These are phyloP conservation scores for Hemisphaericaspora subhashii DNA, from an alignment of 1,139 yeast species.

Conservation along the genomic window DNA sequence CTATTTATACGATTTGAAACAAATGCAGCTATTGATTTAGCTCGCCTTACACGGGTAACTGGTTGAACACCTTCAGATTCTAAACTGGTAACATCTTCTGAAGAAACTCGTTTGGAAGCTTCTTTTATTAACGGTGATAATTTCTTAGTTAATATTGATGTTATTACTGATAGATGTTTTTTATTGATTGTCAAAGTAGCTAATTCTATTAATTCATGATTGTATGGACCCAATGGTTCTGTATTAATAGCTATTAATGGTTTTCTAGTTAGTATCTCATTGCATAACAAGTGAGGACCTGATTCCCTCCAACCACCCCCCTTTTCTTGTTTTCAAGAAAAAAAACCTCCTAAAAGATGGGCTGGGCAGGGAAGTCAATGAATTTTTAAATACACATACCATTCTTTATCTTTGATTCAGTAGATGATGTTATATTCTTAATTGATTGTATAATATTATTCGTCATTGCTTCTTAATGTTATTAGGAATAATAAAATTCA, in stretches of 20 bases:
- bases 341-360: no score
- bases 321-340: no score
- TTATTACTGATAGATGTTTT: conserved; percentile 18
- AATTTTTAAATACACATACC: no score
- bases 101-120: background rate
- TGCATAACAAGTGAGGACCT: no score
- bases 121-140: conserved; percentile 8
- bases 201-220: conserved; percentile 35
- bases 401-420: conserved; percentile 18
- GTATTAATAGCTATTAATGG: conserved; percentile 30
- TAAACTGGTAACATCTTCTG: background rate
- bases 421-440: conserved; percentile 15
- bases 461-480: no score
- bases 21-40: background rate
- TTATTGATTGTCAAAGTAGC: conserved; percentile 28
- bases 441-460: conserved; percentile 12
- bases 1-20: background rate
- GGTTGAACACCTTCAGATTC: background rate
- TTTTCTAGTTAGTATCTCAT: conserved; percentile 8
- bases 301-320: no score
- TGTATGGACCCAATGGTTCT: conserved; percentile 42
- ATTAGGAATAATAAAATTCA: no score
- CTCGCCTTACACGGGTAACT: no score
- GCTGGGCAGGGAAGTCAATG: no score
- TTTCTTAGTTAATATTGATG: conserved; percentile 17